These are phyloP conservation scores for Sicyos baderoa DNA, from an alignment of 306 rosid species.

Conservation along the genomic window DNA sequence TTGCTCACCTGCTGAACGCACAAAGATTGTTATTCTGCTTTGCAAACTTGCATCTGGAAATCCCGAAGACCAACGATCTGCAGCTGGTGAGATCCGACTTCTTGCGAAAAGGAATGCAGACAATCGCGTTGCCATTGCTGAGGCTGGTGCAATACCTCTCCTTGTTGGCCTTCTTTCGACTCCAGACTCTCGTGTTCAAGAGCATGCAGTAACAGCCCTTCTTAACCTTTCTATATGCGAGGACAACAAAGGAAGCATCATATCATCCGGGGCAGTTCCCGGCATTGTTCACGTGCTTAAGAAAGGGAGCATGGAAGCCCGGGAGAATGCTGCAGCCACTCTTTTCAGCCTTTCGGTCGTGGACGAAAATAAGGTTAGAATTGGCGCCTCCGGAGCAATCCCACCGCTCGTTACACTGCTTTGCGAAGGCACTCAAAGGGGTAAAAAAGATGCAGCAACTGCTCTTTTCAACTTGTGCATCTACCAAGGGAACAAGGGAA, in stretches of 20 bases:
- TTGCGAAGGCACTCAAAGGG: slow-evolving; percentile 91
- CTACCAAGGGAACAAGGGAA: slow-evolving; percentile 92
- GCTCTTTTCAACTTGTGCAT: slow-evolving; percentile 96
- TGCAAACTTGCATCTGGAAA: slow-evolving; percentile 51
- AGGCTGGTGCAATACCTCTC: slow-evolving; percentile 93
- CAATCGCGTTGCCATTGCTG: slow-evolving; percentile 96
- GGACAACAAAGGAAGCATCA: slow-evolving; percentile 79
- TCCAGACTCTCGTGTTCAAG: slow-evolving; percentile 89
- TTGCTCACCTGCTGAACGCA: slow-evolving; percentile 68
- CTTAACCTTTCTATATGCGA: slow-evolving; percentile 92
- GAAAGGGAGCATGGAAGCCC: slow-evolving; percentile 98
- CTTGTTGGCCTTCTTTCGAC: slow-evolving; percentile 68
- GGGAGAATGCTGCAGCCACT: slow-evolving; percentile 97
- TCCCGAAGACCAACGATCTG: slow-evolving; percentile 78
- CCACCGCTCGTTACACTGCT: slow-evolving; percentile 78
- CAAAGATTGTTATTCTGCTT: slow-evolving; percentile 61
- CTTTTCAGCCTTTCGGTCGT: slow-evolving; percentile 95
- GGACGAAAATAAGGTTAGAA: slow-evolving; percentile 77
- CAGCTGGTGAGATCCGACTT: slow-evolving; percentile 94
- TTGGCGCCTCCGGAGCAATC: slow-evolving; percentile 84
- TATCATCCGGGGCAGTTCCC: slow-evolving; percentile 77
- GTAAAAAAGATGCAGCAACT: slow-evolving; percentile 96
- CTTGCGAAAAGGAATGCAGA: slow-evolving; percentile 95
- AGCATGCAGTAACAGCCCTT: slow-evolving; percentile 98
- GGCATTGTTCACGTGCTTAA: slow-evolving; percentile 86